Conservation (phyloP, 345 rosid species). For the Gossypium longicalyx region DNA sequence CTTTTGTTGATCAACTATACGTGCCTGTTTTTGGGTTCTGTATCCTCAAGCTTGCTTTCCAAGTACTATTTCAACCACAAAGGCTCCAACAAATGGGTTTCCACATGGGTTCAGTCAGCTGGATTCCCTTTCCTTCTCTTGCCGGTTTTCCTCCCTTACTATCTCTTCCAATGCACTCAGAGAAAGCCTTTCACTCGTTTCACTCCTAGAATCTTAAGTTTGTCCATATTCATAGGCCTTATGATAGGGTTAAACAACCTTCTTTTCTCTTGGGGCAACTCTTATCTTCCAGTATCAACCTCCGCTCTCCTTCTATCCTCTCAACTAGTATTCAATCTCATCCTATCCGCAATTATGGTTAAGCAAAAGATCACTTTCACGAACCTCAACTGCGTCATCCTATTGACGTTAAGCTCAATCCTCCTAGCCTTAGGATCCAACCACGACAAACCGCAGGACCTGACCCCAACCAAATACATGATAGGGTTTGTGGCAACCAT, state of each 20-base stretch:
- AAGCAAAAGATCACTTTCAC: constrained; percentile 69
- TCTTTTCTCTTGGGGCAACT: constrained; percentile 80
- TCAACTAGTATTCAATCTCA: constrained; percentile 72
- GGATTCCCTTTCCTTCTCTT: constrained; percentile 80
- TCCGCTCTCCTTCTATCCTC: constrained; percentile 81
- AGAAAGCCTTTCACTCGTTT: constrained; percentile 58
- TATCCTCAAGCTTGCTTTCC: constrained; percentile 64
- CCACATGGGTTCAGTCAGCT: constrained; percentile 85
- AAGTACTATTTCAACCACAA: constrained; percentile 74
- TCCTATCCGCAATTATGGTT: constrained; percentile 74
- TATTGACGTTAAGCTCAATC: constrained; percentile 66
- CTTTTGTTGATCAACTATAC: constrained; percentile 44
- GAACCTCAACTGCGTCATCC: constrained; percentile 72
- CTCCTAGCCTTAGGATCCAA: constrained; percentile 57
- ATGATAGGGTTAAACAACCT: constrained; percentile 83
- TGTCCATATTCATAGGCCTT: constrained; percentile 53
- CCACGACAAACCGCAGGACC: constrained; percentile 47
- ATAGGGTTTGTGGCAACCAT: constrained; percentile 63
- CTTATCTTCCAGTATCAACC: constrained; percentile 87
- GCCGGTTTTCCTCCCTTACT: constrained; percentile 50
- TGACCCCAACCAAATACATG: constrained; percentile 54
- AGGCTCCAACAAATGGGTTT: constrained; percentile 85
- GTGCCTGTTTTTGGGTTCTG: constrained; percentile 59
- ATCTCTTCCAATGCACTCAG: constrained; percentile 35
- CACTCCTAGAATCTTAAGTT: constrained; percentile 37